These are phyloP conservation scores for Rhizomucor miehei DNA, from an alignment of 371 early-diverging fungal genomes.

Conservation along the genomic window DNA sequence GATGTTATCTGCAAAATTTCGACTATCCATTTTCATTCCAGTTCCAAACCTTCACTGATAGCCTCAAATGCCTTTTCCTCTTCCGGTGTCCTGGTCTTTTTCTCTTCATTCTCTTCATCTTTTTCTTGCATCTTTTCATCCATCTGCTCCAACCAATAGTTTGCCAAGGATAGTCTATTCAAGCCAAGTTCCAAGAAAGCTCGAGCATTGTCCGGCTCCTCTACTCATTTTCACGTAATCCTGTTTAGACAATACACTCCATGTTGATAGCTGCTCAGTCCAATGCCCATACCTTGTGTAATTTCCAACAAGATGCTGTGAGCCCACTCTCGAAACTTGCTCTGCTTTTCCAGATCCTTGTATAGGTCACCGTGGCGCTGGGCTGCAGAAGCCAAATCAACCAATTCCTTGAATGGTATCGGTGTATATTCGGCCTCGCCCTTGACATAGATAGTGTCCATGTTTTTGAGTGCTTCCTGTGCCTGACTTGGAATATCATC, in stretches of 20 bases:
- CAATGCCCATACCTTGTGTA: too few species aligned
- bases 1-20: background rate
- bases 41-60: constrained; percentile 12
- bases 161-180: constrained; percentile 32
- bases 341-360: constrained; percentile 14
- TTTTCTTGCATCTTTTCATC: constrained; percentile 28
- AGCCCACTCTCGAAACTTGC: constrained; percentile 33
- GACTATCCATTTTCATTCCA: constrained; percentile 9
- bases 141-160: constrained; percentile 36
- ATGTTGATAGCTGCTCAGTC: too few species aligned
- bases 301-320: constrained; percentile 16
- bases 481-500: constrained; percentile 24
- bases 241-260: background rate
- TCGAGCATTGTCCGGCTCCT: constrained; percentile 27
- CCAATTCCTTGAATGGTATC: background rate
- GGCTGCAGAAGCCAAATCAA: constrained; percentile 33
- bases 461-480: constrained; percentile 15
- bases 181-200: constrained; percentile 34
- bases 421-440: too few species aligned
- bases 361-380: constrained; percentile 34
- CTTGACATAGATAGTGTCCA: too few species aligned
- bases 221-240: constrained; percentile 14
- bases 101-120: constrained; percentile 22
- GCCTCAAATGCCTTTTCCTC: constrained; percentile 36
- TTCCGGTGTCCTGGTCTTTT: constrained; percentile 22